Base-by-base conservation (phyloP, 768 basidiomycete species). In the Mycena alexandri region DNA sequence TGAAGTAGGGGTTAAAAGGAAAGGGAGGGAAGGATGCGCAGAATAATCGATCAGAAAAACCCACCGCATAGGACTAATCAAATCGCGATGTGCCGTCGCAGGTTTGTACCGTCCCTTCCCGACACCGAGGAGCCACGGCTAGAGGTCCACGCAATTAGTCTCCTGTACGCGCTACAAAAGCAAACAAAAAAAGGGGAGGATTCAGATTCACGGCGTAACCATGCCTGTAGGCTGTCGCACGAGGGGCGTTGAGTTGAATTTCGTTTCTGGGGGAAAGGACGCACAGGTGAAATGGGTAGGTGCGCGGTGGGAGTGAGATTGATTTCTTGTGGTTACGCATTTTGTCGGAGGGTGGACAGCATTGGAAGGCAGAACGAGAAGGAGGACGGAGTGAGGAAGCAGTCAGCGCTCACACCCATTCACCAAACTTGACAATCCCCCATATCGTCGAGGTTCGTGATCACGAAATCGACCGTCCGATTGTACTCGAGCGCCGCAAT, bases 91-190 rank as follows among this genome's bases (percentile, higher is more conserved):
- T 2, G 42, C 44, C 19, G 25, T 65, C 2, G 50, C 50, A 5
- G 57, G n/a, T n/a, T 63, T 63, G 52, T 33, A 71, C 6, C 70
- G 62, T 17, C 70, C 70, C 19, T 25, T 47, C 7, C 70, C 70
- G 10, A 9, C 21, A 19, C 66, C 70, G 21, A 68, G 59, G 17
- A 71, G 61, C 70, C 70, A 71, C 8, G 67, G 70, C 70, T 71
- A 54, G 12, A 16, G 19, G 11, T 1, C n/a, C 17, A 41, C 11
- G 19, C 36, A n/a, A 42, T 38, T 38, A 38, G 38, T 10, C 4
- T 11, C 3, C 29, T 29, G 38, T 11, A n/a, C 22, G 24, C 36
- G 14, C 9, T 2, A 25, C 19, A 8, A n/a, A n/a, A 17, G 60
- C 1, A 10, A 47, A 11, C 41, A 1, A 33, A n/a, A 5, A 16